Conservation (phyloP, 169 alveolate species). For the Babesia sp. region DNA sequence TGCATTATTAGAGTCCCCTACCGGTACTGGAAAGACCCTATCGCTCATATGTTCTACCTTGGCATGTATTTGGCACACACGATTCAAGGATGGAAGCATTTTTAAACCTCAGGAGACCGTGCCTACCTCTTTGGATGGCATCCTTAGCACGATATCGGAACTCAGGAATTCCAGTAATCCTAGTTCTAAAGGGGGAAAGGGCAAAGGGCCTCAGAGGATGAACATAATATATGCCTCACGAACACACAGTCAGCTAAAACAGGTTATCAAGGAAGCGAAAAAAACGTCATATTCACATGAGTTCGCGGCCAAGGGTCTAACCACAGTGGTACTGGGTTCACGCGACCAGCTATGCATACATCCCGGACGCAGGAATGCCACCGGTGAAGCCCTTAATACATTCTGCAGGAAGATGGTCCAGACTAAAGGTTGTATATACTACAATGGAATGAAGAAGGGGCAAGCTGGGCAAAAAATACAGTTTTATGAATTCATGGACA, state of each 20-base stretch:
- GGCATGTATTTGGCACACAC: constrained; percentile 74
- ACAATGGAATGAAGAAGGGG: constrained; percentile 73
- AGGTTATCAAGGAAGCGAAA: constrained; percentile 87
- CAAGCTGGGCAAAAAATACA: constrained; percentile 61
- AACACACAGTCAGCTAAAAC: constrained; percentile 90
- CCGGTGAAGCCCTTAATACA: constrained; percentile 77
- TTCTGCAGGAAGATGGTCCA: constrained; percentile 77
- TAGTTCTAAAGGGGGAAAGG: constrained; percentile 13
- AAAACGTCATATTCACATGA: constrained; percentile 72
- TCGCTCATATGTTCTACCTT: constrained; percentile 89
- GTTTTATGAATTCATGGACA: constrained; percentile 83
- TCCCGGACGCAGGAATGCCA: constrained; percentile 69
- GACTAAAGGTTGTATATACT: constrained; percentile 78
- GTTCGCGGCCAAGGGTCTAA: constrained; percentile 78
- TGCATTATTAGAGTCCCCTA: constrained; percentile 94
- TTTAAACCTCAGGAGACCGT: constrained; percentile 16
- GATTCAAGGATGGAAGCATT: constrained; percentile 69
- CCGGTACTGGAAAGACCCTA: constrained; percentile 96
- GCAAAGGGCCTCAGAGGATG: constrained; percentile 40
- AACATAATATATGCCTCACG: constrained; percentile 89
- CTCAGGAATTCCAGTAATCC: constrained; percentile 38
- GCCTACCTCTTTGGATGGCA: constrained; percentile 33
- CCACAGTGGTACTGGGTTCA: constrained; percentile 86
- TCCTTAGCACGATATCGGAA: constrained; percentile 33
- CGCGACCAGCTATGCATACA: constrained; percentile 89